Base-by-base conservation (phyloP, 768 basidiomycete genomes). In the Boletus sp. region DNA sequence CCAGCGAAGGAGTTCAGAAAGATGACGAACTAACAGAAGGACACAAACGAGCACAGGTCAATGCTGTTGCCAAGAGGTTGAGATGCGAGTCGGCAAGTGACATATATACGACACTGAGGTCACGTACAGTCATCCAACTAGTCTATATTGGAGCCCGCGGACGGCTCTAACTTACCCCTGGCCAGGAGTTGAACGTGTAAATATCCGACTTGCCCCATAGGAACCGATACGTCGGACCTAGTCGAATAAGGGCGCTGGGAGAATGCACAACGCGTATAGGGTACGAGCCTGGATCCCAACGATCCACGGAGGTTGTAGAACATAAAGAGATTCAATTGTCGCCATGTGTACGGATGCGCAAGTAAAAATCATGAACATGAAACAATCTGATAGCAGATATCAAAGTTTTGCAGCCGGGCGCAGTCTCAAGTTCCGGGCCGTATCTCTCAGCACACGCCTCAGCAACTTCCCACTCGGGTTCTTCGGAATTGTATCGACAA, bases 401-500 rank as follows among this genome's bases (percentile, higher is more conserved):
- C 62, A 75, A 9, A 75, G 62, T 49, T 69, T 76, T 37, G 70
- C 64, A 40, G 50, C 62, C 2, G 47, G 30, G 8, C 48, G 57
- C 24, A n/a, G 15, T 33, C 30, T 60, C 51, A 54, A 12, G 29
- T 24, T 55, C 42, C 75, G 77, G 2, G 83, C 85, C 58, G 73
- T 65, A 20, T 83, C 83, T 36, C 84, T 73, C 24, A 87, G 67
- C 11, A 84, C 70, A 32, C 84, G 80, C 46, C 82, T 68, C 33
- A 85, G 77, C 47, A 86, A 77, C 67, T 87, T 87, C n/a, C 87
- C 87, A 24, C 84, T 85, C 3, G 86, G 83, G 62, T 85, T 87
- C 76, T 85, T 88, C 3, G 87, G 87, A 40, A 89, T 80, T 2
- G 66, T 70, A 44, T 86, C 81, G 28, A 86, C 76, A 55, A 87